Percentiles rank a stretch among this genome's conserved stretches.
These are phyloP conservation scores for Isabelozyma gotoi DNA, from an alignment of 805 yeast genomes.

Conservation along the genomic window DNA sequence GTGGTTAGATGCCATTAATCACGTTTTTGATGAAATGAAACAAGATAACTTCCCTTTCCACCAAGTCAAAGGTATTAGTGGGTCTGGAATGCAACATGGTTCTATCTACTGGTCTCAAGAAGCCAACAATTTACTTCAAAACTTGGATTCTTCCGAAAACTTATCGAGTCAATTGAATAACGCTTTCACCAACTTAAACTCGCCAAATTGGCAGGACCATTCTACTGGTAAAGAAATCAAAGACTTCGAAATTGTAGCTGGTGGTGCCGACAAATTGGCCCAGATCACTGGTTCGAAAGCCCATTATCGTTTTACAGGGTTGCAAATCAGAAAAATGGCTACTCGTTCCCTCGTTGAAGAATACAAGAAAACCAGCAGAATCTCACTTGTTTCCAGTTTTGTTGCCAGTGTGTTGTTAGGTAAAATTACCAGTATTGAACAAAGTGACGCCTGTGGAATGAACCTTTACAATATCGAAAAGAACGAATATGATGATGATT, in stretches of 20 bases:
- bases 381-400: conserved; percentile 78
- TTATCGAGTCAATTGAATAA: conserved; percentile 47
- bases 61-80: conserved; percentile 65
- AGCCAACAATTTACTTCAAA: conserved; percentile 41
- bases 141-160: conserved; percentile 28
- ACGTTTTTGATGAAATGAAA: conserved; percentile 53
- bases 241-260: conserved; percentile 58
- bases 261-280: conserved; percentile 62
- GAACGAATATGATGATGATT: conserved; percentile 52
- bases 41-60: conserved; percentile 54
- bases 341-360: conserved; percentile 49
- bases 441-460: conserved; percentile 93
- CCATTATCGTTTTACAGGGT: conserved; percentile 86
- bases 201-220: conserved; percentile 97
- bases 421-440: conserved; percentile 62
- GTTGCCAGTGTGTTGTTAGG: conserved; percentile 72
- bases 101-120: conserved; percentile 73
- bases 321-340: conserved; percentile 79
- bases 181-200: conserved; percentile 61
- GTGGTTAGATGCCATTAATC: conserved; percentile 86
- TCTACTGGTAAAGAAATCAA: conserved; percentile 71
- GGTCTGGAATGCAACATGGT: conserved; percentile 93
- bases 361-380: conserved; percentile 58
- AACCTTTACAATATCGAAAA: conserved; percentile 74
- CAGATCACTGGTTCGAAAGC: conserved; percentile 80